Percentiles rank a stretch among this genome's conserved stretches.
Evolutionary conservation across 2,329 filamentous ascomycete species (phyloP).

Genomic region (Furcasterigmium furcatum): DNA sequence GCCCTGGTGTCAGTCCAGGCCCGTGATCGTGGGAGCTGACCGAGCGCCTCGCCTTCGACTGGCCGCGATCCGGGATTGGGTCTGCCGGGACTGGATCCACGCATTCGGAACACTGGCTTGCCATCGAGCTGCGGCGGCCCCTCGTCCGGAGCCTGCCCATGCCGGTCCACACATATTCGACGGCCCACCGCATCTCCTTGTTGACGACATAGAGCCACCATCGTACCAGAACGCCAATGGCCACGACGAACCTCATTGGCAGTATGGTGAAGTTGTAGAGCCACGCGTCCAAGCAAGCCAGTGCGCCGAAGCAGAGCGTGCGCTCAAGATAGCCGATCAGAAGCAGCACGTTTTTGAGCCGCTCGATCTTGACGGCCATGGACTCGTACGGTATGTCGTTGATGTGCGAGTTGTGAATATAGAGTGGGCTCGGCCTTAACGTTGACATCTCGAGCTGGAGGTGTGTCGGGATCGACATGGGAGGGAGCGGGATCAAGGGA

Average conservation of each 20-base stretch:
- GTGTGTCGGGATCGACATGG: constrained; percentile 64
- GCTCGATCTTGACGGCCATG: constrained; percentile 85
- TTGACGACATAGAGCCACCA: constrained; percentile 75
- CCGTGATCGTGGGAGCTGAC: background rate
- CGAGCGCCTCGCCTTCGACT: background rate
- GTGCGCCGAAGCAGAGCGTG: constrained; percentile 79
- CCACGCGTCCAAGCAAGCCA: constrained; percentile 95
- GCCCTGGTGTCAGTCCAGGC: background rate
- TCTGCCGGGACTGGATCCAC: background rate
- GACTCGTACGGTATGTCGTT: constrained; percentile 79
- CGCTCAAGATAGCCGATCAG: constrained; percentile 80
- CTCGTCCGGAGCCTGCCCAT: constrained; percentile 74
- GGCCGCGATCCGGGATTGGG: background rate
- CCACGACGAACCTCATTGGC: constrained; percentile 82
- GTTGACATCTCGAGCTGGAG: constrained; percentile 63
- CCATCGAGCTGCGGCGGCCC: constrained; percentile 19
- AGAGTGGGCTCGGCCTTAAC: constrained; percentile 60
- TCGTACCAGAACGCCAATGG: constrained; percentile 68
- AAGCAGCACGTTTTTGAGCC: constrained; percentile 82
- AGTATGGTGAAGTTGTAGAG: constrained; percentile 95
- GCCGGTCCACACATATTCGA: constrained; percentile 75
- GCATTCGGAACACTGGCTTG: background rate
- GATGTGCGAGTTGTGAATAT: constrained; percentile 57
- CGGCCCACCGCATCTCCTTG: constrained; percentile 70
- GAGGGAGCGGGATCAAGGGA: constrained; percentile 57